These are phyloP conservation scores for Epipyxis sp. DNA, from an alignment of 108 stramenopile genomes.

Conservation along the genomic window DNA sequence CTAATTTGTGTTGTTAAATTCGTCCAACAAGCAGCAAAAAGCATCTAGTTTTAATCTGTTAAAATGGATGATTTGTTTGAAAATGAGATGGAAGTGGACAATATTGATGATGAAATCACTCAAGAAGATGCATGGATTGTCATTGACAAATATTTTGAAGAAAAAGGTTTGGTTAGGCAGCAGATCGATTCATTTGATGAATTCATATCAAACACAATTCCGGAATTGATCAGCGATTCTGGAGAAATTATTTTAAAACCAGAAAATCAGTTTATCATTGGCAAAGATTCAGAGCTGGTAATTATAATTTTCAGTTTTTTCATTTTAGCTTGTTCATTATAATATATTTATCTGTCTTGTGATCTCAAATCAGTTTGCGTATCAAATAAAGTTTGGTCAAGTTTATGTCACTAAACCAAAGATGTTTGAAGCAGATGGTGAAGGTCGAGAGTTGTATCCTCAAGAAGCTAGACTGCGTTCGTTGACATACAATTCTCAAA, in stretches of 20 bases:
- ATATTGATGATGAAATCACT: slow-evolving; percentile 78
- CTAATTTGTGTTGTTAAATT: no score
- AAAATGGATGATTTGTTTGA: slow-evolving; percentile 3
- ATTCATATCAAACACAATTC: slow-evolving; percentile 96
- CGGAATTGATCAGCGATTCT: slow-evolving; percentile 89
- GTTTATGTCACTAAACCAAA: slow-evolving; percentile 88
- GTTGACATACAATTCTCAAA: slow-evolving; percentile 89
- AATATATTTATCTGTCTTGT: no score
- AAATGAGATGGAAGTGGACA: slow-evolving; percentile 38
- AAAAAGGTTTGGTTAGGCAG: slow-evolving; percentile 97
- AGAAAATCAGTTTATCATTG: slow-evolving; percentile 78
- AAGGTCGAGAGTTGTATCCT: slow-evolving; percentile 91
- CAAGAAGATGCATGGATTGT: slow-evolving; percentile 98
- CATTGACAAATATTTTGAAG: slow-evolving; percentile 91
- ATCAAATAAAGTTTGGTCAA: slow-evolving; percentile 89
- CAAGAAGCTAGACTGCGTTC: slow-evolving; percentile 93
- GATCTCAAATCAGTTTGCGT: no score
- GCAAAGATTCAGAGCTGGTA: slow-evolving; percentile 66
- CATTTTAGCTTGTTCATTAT: slow-evolving; percentile 3
- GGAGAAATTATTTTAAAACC: slow-evolving; percentile 87
- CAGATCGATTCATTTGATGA: slow-evolving; percentile 98
- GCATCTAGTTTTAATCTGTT: no score
- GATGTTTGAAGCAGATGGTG: slow-evolving; percentile 60
- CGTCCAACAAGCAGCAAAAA: no score
- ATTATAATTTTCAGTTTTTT: no score